These are phyloP conservation scores for Penicillium brevicompactum DNA, from an alignment of 2,329 filamentous ascomycete genomes.

Conservation along the genomic window DNA sequence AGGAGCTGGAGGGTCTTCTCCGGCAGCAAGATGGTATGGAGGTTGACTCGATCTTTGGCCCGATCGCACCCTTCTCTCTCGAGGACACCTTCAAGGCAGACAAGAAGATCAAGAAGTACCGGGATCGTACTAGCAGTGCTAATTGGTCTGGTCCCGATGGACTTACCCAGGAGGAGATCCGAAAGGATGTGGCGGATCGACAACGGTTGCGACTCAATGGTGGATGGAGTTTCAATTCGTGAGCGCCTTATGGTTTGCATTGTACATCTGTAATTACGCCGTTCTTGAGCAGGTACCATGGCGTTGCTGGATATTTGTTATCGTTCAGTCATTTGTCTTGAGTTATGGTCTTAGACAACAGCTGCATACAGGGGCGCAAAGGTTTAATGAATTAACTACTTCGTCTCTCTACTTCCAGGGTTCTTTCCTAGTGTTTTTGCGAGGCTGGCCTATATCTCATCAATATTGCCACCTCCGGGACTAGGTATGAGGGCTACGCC, in stretches of 20 bases:
- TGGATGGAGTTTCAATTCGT: conserved; percentile 70
- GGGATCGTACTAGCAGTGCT: conserved; percentile 87
- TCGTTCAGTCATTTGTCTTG: conserved; percentile 6
- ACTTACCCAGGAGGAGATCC: conserved; percentile 84
- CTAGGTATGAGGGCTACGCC: no score
- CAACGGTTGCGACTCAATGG: conserved; percentile 80
- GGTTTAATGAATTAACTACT: conserved; percentile 15
- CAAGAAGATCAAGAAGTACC: conserved; percentile 86
- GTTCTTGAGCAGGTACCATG: conserved; percentile 1
- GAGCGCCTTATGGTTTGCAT: conserved; percentile 1
- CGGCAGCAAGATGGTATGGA: conserved; percentile 73
- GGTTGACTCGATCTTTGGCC: conserved; percentile 88
- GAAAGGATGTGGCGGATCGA: conserved; percentile 75
- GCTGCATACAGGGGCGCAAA: conserved; percentile 16
- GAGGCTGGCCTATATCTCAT: not conserved
- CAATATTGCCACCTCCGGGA: no score
- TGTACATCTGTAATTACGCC: conserved; percentile 6
- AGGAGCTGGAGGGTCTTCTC: conserved; percentile 74
- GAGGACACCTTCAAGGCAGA: conserved; percentile 94
- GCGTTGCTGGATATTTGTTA: conserved; percentile 11
- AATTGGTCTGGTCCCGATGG: conserved; percentile 85
- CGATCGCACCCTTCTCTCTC: conserved; percentile 85
- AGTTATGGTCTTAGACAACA: conserved; percentile 14
- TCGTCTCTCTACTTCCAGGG: not conserved
- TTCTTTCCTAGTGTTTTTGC: no score